Evolutionary conservation across 192 early-diverging fungal species (phyloP).

Genomic region (Backusella liffmaniae): DNA sequence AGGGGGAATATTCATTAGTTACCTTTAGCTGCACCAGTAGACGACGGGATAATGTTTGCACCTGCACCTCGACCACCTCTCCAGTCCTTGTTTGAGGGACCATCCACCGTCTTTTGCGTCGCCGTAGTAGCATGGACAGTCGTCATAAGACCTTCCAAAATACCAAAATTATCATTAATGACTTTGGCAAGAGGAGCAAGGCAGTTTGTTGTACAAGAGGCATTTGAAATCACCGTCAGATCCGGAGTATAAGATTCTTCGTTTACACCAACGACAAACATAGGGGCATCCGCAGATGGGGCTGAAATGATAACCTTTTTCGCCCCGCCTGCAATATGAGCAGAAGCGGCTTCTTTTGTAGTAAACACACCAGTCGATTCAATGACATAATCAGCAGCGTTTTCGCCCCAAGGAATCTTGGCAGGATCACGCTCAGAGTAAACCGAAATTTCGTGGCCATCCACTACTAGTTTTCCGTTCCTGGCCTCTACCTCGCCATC

Average conservation of each 20-base stretch:
- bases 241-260: conserved; percentile 85
- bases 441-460: conserved; percentile 79
- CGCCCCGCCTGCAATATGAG: conserved; percentile 89
- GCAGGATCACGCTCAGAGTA: conserved; percentile 75
- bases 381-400: conserved; percentile 88
- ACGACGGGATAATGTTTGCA: conserved; percentile 95
- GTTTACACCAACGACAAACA: conserved; percentile 99
- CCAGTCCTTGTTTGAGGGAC: conserved; percentile 97
- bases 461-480: conserved; percentile 87
- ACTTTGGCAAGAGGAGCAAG: conserved; percentile 97
- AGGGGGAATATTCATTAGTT: background rate
- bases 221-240: conserved; percentile 93
- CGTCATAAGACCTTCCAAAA: conserved; percentile 96
- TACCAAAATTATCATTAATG: conserved; percentile 93
- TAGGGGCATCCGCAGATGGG: conserved; percentile 94
- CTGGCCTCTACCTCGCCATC: conserved; percentile 79
- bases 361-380: conserved; percentile 99
- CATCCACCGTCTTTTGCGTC: conserved; percentile 99
- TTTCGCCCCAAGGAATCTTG: conserved; percentile 85
- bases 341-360: conserved; percentile 79
- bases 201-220: conserved; percentile 99
- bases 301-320: conserved; percentile 99
- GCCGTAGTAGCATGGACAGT: conserved; percentile 98
- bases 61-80: conserved; percentile 93
- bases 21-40: conserved; percentile 98